These are phyloP conservation scores for Urtica urens DNA, from an alignment of 306 rosid genomes.

Conservation along the genomic window DNA sequence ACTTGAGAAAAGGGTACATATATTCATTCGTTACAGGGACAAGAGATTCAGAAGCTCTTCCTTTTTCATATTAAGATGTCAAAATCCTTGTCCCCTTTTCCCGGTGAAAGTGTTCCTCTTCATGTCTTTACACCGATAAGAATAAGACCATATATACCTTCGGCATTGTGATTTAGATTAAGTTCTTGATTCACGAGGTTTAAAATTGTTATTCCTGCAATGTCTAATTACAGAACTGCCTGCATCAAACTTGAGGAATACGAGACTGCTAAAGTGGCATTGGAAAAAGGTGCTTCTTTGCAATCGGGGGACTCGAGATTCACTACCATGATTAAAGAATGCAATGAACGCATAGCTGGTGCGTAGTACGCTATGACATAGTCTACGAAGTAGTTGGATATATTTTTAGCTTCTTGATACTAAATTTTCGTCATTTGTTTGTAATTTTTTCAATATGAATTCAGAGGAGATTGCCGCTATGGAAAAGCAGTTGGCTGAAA, in stretches of 20 bases:
- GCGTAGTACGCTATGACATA: conserved; percentile 6
- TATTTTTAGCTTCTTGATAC: conserved; percentile 4
- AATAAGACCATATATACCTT: too few species aligned
- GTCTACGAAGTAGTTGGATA: too few species aligned
- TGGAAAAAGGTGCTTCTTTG: conserved; percentile 59
- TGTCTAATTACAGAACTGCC: conserved; percentile 44
- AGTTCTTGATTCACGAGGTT: neutral
- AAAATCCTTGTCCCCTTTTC: neutral
- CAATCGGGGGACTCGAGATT: conserved; percentile 45
- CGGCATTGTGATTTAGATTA: neutral
- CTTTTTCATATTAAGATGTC: neutral
- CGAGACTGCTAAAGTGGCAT: conserved; percentile 72
- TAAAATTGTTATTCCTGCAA: conserved; percentile 1
- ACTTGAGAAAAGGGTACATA: conserved; percentile 75
- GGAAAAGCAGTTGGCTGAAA: conserved; percentile 20
- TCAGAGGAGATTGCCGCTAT: conserved; percentile 49
- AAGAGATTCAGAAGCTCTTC: neutral
- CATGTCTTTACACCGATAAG: too few species aligned
- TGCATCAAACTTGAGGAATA: conserved; percentile 83
- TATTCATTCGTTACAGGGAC: too few species aligned
- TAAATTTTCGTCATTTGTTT: conserved; percentile 8
- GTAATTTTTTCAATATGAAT: conserved; percentile 16
- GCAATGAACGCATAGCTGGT: conserved; percentile 65
- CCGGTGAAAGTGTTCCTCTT: neutral
- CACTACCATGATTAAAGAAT: conserved; percentile 42